Conservation (phyloP, 495 filamentous ascomycete species). For the Tuber magnatum region DNA sequence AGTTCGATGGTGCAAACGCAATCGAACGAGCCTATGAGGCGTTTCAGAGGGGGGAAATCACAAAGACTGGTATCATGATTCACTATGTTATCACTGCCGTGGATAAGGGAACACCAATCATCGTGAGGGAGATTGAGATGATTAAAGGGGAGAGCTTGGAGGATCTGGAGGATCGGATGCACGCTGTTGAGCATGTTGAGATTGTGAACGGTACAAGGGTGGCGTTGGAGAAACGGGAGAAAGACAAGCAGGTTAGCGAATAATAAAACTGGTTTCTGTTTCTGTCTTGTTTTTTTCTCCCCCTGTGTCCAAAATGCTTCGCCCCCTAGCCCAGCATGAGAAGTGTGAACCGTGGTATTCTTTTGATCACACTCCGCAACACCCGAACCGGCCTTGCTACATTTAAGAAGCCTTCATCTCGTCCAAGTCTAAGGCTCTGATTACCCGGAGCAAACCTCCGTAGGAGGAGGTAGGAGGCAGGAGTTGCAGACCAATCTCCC, state of each 20-base stretch:
- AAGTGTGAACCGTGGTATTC: neutral
- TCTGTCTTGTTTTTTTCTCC: neutral
- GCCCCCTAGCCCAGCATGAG: neutral
- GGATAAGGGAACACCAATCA: conserved; percentile 69
- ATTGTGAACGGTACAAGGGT: conserved; percentile 62
- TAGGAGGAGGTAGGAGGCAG: too few relatives aligned
- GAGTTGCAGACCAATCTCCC: neutral
- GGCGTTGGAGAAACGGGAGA: conserved; percentile 48
- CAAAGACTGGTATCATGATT: conserved; percentile 83
- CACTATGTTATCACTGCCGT: conserved; percentile 82
- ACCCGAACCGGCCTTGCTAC: neutral
- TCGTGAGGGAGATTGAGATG: conserved; percentile 65
- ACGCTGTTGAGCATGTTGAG: conserved; percentile 60
- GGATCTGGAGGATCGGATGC: conserved; percentile 62
- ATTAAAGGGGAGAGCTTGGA: conserved; percentile 59
- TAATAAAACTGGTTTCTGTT: neutral
- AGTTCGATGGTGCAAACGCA: conserved; percentile 70
- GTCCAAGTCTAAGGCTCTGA: neutral
- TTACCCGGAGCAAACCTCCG: neutral
- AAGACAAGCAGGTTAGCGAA: conserved; percentile 37
- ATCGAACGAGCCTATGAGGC: conserved; percentile 73
- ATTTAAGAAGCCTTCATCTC: neutral
- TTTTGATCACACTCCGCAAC: neutral
- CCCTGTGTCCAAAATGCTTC: neutral
- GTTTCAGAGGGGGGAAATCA: conserved; percentile 59